Evolutionary conservation across 176 grass and related monocot species (phyloP).

Genomic region (Carex kokanica): DNA sequence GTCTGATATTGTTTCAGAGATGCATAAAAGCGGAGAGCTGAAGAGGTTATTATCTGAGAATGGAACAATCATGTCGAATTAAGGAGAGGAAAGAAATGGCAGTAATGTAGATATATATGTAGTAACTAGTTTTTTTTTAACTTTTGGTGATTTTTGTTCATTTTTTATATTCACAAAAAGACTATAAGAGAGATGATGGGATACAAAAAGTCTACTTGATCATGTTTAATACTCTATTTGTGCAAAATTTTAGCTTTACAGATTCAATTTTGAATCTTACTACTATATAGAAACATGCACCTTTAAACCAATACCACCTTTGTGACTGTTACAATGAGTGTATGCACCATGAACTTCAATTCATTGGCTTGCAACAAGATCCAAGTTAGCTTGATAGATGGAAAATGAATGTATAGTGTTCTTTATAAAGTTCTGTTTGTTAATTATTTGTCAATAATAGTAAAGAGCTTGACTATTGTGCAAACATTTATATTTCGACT

Average conservation of each 20-base stretch:
- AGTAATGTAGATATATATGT: not conserved
- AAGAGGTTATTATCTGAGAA: constrained; percentile 20
- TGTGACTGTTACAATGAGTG: no score
- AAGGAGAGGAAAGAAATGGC: not conserved
- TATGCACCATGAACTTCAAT: not conserved
- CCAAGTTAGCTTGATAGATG: not conserved
- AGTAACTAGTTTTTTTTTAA: not conserved
- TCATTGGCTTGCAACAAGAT: not conserved
- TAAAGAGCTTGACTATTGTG: no score
- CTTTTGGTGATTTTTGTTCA: not conserved
- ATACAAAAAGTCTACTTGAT: not conserved
- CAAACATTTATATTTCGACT: no score
- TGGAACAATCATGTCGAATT: not conserved
- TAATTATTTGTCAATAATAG: not conserved
- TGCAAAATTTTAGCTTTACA: not conserved
- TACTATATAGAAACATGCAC: not conserved
- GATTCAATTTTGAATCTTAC: not conserved
- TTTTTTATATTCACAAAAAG: not conserved
- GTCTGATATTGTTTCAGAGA: constrained; percentile 19
- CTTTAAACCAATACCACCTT: no score
- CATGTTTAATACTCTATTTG: not conserved
- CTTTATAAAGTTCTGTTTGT: not conserved
- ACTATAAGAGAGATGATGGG: not conserved
- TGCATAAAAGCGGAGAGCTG: constrained; percentile 21
- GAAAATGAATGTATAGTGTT: no score